Evolutionary conservation across 306 rosid genomes (phyloP), one percentile per base, ranked within the genome.

Genomic region (Quillaja saponaria): DNA sequence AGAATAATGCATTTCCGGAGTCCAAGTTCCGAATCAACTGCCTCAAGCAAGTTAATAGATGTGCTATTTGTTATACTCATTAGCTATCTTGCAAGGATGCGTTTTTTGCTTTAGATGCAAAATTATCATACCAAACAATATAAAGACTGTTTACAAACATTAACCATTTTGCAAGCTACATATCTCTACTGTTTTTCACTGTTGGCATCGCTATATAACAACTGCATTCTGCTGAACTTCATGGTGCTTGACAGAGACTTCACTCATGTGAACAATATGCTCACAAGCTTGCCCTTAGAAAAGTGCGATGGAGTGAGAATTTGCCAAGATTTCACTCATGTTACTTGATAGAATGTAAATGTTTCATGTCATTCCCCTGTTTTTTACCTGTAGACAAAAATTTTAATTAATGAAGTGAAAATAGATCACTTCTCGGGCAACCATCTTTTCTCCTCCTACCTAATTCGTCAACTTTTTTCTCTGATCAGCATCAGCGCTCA

Each of bases 21-120:
- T 64, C 91, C 6, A 88, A 88, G 48, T 65, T 77, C 16, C 78
- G 84, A 68, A 73, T 88, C 21, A 65, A 82, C 37, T 82, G 80
- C 77, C 82, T 92, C 71, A 82, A 81, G 69, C 98, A 88, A 75
- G 96, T 91, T 52, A 64, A 68, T 53, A 31, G 10, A n/a, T n/a
- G n/a, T n/a, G n/a, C n/a, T n/a, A n/a, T n/a, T n/a, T n/a, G n/a
- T n/a, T n/a, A n/a, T n/a, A n/a, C n/a, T n/a, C n/a, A n/a, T n/a
- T n/a, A n/a, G n/a, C n/a, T n/a, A n/a, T n/a, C n/a, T n/a, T n/a
- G n/a, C n/a, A n/a, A n/a, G n/a, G n/a, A n/a, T n/a, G n/a, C n/a
- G n/a, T n/a, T n/a, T n/a, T n/a, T n/a, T n/a, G n/a, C n/a, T n/a
- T n/a, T n/a, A n/a, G n/a, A n/a, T n/a, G n/a, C n/a, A n/a, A n/a